Evolutionary conservation across 164 flowering plant genomes (phyloP), one percentile per base, ranked within the genome.

Genomic region (Vitis rupestris): DNA sequence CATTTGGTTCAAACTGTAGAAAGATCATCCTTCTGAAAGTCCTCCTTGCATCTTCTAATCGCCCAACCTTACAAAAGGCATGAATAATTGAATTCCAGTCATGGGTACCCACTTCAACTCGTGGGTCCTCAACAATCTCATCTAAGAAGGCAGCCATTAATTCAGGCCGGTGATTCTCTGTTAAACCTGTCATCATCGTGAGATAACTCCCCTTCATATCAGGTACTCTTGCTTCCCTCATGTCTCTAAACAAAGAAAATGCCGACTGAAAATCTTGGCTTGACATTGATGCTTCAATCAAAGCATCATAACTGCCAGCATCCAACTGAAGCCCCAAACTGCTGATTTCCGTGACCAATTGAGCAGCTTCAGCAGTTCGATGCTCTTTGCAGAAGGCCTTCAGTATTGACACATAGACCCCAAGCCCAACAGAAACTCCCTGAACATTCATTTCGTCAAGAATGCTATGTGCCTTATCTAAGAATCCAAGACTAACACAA

Each of bases 1-100:
- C 93, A 72, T 90, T 93, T 44, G 99, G 98, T 62, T 91, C 85
- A 82, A 81, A 91, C 70, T 78, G 90, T 50, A 95, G 78, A 75
- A 93, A 92, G 13, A 48, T 66, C 99, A 93, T 95, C 80, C 99
- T 88, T 75, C 98, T 84, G n/a, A 90, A 86, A 19, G 98, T 93
- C 68, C 98, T 86, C 67, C 88, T 83, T 1, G 96, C 98, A 88
- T 93, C 99, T 71, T 93, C 99, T 61, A 95, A 67, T 63, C 96
- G 74, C 51, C 96, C 94, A 17, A 82, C 83, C 70, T 95, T 95
- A 76, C 98, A 93, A 57, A 93, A 95, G 27, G 99, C 90, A 74
- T 93, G 99, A 68, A 95, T 91, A 50, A 91, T 89, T 5, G 99
- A 95, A 66, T 95, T 95, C 99, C 98, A 95, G 59, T 95, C 98